Conservation (phyloP, 441 rosid species). For the Geranium incanum region DNA sequence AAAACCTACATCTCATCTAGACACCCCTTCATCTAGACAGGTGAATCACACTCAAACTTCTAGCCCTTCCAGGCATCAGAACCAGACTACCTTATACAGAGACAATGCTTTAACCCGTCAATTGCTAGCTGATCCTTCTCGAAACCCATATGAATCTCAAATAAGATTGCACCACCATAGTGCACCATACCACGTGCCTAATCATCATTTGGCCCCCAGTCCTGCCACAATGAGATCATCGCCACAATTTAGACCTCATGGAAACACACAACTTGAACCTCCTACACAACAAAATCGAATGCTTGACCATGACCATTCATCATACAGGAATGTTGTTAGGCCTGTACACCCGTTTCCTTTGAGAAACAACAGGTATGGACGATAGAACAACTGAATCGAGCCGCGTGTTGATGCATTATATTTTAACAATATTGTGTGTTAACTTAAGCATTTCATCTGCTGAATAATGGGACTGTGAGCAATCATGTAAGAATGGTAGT, state of each 20-base stretch:
- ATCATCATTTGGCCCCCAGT: constrained; percentile 25
- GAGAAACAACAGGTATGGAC: constrained; percentile 16
- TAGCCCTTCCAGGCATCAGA: constrained; percentile 17
- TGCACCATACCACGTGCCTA: constrained; percentile 16
- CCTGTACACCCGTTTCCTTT: neutral
- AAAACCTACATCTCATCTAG: constrained; percentile 23
- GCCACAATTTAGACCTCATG: constrained; percentile 23
- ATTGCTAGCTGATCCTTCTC: constrained; percentile 23
- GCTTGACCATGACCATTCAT: constrained; percentile 19
- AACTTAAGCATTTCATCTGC: too few relatives aligned
- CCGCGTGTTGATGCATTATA: neutral
- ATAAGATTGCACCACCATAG: constrained; percentile 22
- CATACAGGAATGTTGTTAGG: constrained; percentile 15
- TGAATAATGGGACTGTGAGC: too few relatives aligned
- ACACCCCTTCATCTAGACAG: constrained; percentile 22
- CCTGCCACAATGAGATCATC: constrained; percentile 29
- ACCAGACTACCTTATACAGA: constrained; percentile 6
- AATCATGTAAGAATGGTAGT: too few relatives aligned
- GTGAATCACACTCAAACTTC: constrained; percentile 24
- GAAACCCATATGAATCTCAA: constrained; percentile 16
- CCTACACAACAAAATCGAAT: constrained; percentile 20
- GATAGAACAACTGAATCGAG: neutral
- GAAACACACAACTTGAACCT: constrained; percentile 15
- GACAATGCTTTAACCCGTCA: constrained; percentile 23
- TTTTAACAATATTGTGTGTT: too few relatives aligned